phyloP scores from a whole-genome alignment of 1,284 basidiomycete species.

The Gymnopus androsaceus region DNA sequence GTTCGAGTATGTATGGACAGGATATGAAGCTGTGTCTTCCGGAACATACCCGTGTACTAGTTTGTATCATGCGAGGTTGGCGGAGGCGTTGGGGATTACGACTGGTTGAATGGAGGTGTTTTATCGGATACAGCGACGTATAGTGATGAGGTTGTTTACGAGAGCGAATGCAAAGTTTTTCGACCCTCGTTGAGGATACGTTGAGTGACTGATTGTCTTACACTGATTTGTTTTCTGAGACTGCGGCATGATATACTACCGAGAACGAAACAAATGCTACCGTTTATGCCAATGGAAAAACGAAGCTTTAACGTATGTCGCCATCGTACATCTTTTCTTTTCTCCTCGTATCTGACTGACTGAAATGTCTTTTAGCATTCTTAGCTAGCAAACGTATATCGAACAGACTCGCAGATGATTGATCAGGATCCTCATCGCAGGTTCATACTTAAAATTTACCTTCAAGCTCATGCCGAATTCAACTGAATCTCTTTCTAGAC shows the following conservation, averaged over 20 bases:
- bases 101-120: conserved; percentile 41
- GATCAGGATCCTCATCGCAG: too few relatives aligned
- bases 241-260: conserved; percentile 5
- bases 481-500: too few relatives aligned
- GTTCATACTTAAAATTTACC: too few relatives aligned
- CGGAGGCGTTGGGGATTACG: conserved; percentile 85
- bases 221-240: neutral
- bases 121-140: conserved; percentile 51
- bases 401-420: too few relatives aligned
- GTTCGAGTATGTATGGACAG: conserved; percentile 80
- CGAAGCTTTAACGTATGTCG: conserved; percentile 76
- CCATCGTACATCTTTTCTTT: neutral
- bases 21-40: conserved; percentile 75
- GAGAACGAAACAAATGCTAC: conserved; percentile 73
- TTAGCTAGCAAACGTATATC: too few relatives aligned
- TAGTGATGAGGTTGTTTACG: conserved; percentile 66
- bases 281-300: conserved; percentile 78
- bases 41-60: conserved; percentile 68
- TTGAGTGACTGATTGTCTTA: conserved; percentile 66
- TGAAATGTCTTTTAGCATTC: too few relatives aligned
- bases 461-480: too few relatives aligned
- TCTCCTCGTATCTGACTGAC: too few relatives aligned
- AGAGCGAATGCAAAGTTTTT: conserved; percentile 66
- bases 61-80: conserved; percentile 81
- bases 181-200: conserved; percentile 73